phyloP scores from a whole-genome alignment of 106 monocot species.

The Acanthochlamys bracteata region DNA sequence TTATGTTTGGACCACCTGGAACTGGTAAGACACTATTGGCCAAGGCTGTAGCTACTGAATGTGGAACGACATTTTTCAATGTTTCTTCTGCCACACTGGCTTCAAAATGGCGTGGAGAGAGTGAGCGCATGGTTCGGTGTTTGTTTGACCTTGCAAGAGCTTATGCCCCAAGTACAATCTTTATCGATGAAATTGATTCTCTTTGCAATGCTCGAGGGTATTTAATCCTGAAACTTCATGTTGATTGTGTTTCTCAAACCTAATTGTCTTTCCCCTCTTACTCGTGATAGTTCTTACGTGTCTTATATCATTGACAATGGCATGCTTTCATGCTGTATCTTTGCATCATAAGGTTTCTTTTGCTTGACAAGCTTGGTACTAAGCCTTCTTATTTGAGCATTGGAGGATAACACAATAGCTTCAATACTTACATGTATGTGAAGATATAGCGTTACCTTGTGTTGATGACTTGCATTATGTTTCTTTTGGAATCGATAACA shows the following conservation, averaged over 20 bases:
- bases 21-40: slow-evolving; percentile 97
- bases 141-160: slow-evolving; percentile 95
- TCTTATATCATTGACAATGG: too few species aligned
- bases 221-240: slow-evolving; percentile 1
- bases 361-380: background rate
- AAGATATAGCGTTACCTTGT: too few species aligned
- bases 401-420: too few species aligned
- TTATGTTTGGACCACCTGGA: slow-evolving; percentile 99
- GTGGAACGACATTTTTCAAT: slow-evolving; percentile 98
- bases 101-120: slow-evolving; percentile 99
- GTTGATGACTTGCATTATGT: background rate
- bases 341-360: background rate
- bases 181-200: slow-evolving; percentile 99
- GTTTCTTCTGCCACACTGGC: slow-evolving; percentile 98
- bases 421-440: too few species aligned
- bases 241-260: background rate
- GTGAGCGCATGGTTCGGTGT: slow-evolving; percentile 96
- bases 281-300: too few species aligned
- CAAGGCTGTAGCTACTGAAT: slow-evolving; percentile 98
- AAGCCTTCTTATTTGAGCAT: background rate
- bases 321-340: too few species aligned
- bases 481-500: background rate
- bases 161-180: slow-evolving; percentile 98
- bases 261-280: background rate
- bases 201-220: slow-evolving; percentile 99